A percentile compares a stretch with the other conserved stretches of the same genome.
Evolutionary conservation across 768 basidiomycete genomes (phyloP).

Genomic region (Crucibulum laeve): DNA sequence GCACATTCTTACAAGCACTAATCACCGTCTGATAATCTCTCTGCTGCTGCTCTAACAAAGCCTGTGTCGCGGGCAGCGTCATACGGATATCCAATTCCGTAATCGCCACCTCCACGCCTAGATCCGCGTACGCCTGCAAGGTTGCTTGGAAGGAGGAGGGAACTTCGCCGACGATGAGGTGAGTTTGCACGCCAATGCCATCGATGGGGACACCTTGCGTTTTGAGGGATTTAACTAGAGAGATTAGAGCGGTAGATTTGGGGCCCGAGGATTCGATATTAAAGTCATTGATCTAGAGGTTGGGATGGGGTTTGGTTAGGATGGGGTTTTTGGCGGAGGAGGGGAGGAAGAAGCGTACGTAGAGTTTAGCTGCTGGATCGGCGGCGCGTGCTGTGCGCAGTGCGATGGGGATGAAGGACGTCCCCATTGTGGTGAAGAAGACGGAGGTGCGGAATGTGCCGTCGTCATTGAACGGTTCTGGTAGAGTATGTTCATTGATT

Average conservation of each 20-base stretch:
- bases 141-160: constrained; percentile 43
- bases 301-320: too few relatives aligned
- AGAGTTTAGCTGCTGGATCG: constrained; percentile 53
- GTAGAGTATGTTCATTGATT: background rate
- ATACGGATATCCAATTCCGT: constrained; percentile 64
- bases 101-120: constrained; percentile 61
- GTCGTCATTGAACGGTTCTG: constrained; percentile 57
- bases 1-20: constrained; percentile 41
- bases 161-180: constrained; percentile 53
- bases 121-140: constrained; percentile 45
- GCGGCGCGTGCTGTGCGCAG: constrained; percentile 48
- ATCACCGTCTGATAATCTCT: constrained; percentile 53
- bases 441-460: constrained; percentile 50
- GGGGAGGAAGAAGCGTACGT: constrained; percentile 27
- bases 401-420: constrained; percentile 46
- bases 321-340: background rate
- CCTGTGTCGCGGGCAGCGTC: constrained; percentile 43
- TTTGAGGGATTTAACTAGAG: constrained; percentile 42
- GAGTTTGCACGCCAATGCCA: constrained; percentile 54
- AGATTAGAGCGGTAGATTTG: constrained; percentile 53
- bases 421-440: constrained; percentile 48
- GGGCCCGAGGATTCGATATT: constrained; percentile 39
- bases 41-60: constrained; percentile 47
- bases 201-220: constrained; percentile 44
- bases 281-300: constrained; percentile 33